Base-by-base conservation (phyloP, 2,329 filamentous ascomycete genomes). In the Fusarium abutilonis region DNA sequence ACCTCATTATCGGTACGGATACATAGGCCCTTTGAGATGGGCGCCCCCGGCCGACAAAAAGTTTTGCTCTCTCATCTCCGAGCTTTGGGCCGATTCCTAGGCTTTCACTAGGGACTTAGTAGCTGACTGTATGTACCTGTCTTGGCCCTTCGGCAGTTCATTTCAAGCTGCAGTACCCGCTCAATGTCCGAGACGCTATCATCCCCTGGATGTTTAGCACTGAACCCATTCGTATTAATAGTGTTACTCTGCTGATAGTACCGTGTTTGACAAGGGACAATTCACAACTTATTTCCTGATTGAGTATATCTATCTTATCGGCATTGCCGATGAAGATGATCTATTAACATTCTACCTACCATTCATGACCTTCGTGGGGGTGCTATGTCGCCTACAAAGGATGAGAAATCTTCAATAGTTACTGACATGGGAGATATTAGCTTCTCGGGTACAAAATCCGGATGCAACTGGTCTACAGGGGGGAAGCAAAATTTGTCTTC, bases 171-270 rank as follows among this genome's bases (percentile, higher is more conserved):
- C 26, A 32, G 35, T 45, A 47, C 38, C 61, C 42, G 35, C 44
- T 52, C 39, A 61, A 58, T 57, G 19, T 44, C 56, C 38, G 62
- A 64, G 38, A 41, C 50, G 52, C 60, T 52, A 58, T 62, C 19
- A 52, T 42, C 34, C 26, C 17, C 13, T n/a, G 17, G 23, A 40
- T 29, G 35, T 61, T 57, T 61, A 19, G 39, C 42, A 43, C 39
- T 44, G 47, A 40, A 42, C 38, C 53, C 61, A 48, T 47, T 47
- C 45, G 34, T 47, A 17, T 32, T 31, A 44, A 54, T 52, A 48
- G 62, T 65, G 52, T 58, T 54, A 65, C 56, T 58, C 62, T 65
- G 46, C 31, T 34, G 19, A 52, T 49, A 36, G 17, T 43, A 38
- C n/a, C 23, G 44, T 21, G 51, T 58, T 56, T 44, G 32, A 50